phyloP scores from a whole-genome alignment of 768 basidiomycete genomes.

The Macrolepiota dolichaula region DNA sequence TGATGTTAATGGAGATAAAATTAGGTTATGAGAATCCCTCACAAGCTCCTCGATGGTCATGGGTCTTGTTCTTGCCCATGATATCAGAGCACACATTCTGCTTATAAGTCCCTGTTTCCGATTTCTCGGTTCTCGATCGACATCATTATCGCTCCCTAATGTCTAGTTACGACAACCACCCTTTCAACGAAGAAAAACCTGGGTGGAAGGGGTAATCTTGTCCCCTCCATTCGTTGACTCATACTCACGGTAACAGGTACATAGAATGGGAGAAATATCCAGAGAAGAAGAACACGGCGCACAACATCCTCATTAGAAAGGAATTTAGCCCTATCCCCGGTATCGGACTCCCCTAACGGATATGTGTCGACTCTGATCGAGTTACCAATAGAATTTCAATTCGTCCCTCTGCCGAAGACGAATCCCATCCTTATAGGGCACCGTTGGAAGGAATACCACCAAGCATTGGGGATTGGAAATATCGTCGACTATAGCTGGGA shows the following conservation, averaged over 20 bases:
- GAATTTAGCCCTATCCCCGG: conserved; percentile 39
- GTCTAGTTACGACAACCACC: background rate
- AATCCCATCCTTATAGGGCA: conserved; percentile 48
- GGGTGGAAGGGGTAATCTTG: conserved; percentile 13
- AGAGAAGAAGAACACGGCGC: conserved; percentile 38
- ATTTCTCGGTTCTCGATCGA: background rate
- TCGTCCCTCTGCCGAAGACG: conserved; percentile 43
- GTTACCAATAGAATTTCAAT: conserved; percentile 37
- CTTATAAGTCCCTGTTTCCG: too few species aligned
- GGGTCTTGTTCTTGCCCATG: too few species aligned
- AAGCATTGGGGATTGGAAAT: conserved; percentile 40
- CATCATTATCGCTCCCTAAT: background rate
- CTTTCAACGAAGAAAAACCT: conserved; percentile 10
- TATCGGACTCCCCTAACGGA: conserved; percentile 10
- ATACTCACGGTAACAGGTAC: conserved; percentile 25
- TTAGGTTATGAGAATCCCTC: too few species aligned
- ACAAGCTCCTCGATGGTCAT: too few species aligned
- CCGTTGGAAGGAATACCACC: conserved; percentile 53
- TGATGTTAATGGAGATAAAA: too few species aligned
- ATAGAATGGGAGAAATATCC: conserved; percentile 49
- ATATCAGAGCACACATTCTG: too few species aligned
- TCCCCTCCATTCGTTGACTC: background rate
- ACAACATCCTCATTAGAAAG: conserved; percentile 34
- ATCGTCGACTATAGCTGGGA: conserved; percentile 52
- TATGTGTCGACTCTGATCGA: background rate